Percentiles rank a stretch among this genome's conserved stretches.
Evolutionary conservation across 495 filamentous ascomycete species (phyloP).

Genomic region (Letharia lupina): DNA sequence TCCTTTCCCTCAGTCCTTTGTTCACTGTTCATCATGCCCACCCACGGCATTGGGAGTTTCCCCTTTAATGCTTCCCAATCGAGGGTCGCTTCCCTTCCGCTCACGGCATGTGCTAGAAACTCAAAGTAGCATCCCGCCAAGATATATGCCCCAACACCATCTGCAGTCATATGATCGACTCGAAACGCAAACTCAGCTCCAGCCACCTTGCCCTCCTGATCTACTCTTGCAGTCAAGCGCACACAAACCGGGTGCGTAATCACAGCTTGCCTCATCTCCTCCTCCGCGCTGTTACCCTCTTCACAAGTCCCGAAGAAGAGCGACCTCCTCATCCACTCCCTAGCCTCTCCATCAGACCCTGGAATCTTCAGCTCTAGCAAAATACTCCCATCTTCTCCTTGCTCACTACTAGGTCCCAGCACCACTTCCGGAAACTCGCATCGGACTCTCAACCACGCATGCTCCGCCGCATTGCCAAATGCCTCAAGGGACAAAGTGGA

Average conservation of each 20-base stretch:
- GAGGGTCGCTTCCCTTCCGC: neutral
- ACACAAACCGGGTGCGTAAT: conserved; percentile 1
- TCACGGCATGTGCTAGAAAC: neutral
- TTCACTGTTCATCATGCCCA: conserved; percentile 7
- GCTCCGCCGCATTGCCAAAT: neutral
- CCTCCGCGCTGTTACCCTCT: conserved; percentile 5
- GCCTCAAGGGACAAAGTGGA: neutral
- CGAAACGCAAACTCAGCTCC: conserved; percentile 11
- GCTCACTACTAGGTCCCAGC: neutral
- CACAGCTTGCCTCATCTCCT: neutral
- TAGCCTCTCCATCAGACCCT: neutral
- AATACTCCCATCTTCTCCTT: neutral
- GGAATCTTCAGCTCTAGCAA: conserved; percentile 1
- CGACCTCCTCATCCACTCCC: conserved; percentile 3
- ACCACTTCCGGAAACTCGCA: conserved; percentile 9
- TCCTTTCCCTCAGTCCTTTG: neutral
- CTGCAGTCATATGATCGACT: conserved; percentile 7
- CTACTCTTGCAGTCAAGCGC: conserved; percentile 1
- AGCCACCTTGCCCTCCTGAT: neutral
- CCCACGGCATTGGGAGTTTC: conserved; percentile 10
- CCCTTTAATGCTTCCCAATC: conserved; percentile 1
- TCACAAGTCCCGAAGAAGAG: neutral
- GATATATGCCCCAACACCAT: conserved; percentile 10
- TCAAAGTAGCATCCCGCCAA: neutral
- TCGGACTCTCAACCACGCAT: conserved; percentile 6